Conservation (phyloP, 768 basidiomycete species). For the Tylopilus subfusipes region DNA sequence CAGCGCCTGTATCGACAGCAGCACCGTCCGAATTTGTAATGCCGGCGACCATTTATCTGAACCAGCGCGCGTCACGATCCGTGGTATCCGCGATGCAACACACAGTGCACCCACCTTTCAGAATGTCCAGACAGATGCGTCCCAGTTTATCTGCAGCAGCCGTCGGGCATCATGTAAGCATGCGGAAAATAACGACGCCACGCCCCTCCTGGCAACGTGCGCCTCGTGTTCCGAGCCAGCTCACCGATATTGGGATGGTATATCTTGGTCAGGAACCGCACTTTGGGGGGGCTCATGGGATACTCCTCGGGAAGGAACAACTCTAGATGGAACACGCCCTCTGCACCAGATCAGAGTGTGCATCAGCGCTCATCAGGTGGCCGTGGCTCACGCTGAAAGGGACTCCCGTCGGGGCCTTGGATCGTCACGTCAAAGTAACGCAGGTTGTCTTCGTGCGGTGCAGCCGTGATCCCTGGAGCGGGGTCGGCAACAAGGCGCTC, state of each 20-base stretch:
- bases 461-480: conserved; percentile 94
- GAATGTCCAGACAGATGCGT: conserved; percentile 95
- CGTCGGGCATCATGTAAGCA: conserved; percentile 24
- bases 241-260: conserved; percentile 99
- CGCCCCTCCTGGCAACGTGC: conserved; percentile 2
- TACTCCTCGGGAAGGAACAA: conserved; percentile 98
- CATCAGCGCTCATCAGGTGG: background rate
- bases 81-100: background rate
- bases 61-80: background rate
- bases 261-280: conserved; percentile 96
- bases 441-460: conserved; percentile 95
- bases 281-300: conserved; percentile 99
- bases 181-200: conserved; percentile 15
- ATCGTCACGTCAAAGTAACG: conserved; percentile 99
- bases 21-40: conserved; percentile 95
- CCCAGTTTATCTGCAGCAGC: conserved; percentile 84
- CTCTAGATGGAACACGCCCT: conserved; percentile 93
- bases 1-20: conserved; percentile 96
- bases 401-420: conserved; percentile 90
- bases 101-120: conserved; percentile 68
- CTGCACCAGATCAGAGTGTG: conserved; percentile 39
- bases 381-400: conserved; percentile 70
- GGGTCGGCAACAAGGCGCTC: conserved; percentile 95
- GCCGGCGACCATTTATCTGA: conserved; percentile 99
- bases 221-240: conserved; percentile 28